These are phyloP conservation scores for Adansonia digitata DNA, from an alignment of 345 rosid species.

Conservation along the genomic window DNA sequence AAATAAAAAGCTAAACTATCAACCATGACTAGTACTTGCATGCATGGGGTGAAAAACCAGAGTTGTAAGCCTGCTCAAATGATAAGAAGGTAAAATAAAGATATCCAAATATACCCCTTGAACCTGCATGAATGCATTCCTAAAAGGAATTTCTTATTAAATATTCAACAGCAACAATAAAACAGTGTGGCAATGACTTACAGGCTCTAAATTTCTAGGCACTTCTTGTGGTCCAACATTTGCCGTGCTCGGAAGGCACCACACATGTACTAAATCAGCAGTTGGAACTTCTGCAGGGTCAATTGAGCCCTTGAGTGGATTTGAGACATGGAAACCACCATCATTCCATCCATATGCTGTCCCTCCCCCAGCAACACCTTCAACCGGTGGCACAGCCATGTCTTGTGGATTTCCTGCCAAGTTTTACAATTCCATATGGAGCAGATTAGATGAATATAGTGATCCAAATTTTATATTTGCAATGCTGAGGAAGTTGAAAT, in stretches of 20 bases:
- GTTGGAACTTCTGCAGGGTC: slow-evolving; percentile 67
- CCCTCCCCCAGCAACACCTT: slow-evolving; percentile 99
- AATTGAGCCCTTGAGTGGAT: slow-evolving; percentile 39
- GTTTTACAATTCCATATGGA: slow-evolving; percentile 2
- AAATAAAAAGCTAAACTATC: slow-evolving; percentile 1
- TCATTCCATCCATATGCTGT: slow-evolving; percentile 95
- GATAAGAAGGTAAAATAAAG: neutral
- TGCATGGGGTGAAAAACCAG: neutral
- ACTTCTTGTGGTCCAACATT: slow-evolving; percentile 81
- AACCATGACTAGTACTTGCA: neutral
- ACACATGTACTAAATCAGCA: slow-evolving; percentile 63
- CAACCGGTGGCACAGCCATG: slow-evolving; percentile 59
- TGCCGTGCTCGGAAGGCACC: slow-evolving; percentile 87
- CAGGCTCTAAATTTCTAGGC: slow-evolving; percentile 76
- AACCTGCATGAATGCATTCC: neutral
- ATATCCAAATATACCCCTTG: neutral
- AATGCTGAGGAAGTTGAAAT: neutral
- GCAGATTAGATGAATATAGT: neutral
- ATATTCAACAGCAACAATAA: neutral
- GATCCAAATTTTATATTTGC: neutral
- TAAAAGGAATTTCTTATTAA: neutral
- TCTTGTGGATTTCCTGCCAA: slow-evolving; percentile 40
- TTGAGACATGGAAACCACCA: slow-evolving; percentile 34
- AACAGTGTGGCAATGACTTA: slow-evolving; percentile 28
- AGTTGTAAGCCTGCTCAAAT: neutral